Base-by-base conservation (phyloP, 2,329 filamentous ascomycete genomes). In the Calonectria ilicicola region DNA sequence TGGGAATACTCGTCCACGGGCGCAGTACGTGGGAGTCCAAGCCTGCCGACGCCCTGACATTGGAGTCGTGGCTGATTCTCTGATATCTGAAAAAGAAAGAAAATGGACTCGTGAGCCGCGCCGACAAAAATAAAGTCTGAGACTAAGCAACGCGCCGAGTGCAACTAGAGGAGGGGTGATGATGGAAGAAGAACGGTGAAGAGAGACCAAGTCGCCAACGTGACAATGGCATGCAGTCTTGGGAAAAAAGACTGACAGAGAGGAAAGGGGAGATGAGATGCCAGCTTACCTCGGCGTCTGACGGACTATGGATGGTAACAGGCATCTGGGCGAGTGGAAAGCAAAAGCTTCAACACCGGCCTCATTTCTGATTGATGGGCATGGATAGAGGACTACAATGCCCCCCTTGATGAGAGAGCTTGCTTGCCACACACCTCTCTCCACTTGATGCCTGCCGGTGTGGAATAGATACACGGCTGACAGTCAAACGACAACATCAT, bases 21-120 rank as follows among this genome's bases (percentile, higher is more conserved):
- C 23, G 47, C 51, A 69, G 35, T 56, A 71, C 75, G 77, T 76
- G 77, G 76, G 58, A 63, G 72, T 64, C 32, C 14, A 42, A 65
- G 69, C 69, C 67, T n/a, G 65, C 29, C 64, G 67, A 75, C 53
- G 68, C 53, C 56, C 53, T 67, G 75, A 72, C 63, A 26, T n/a
- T 66, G 14, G 51, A 66, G 75, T 42, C 58, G 65, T 72, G 67
- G 47, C 56, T 66, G 71, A 74, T 68, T 51, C 49, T 62, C 49
- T 62, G 65, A 58, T 67, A 68, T 63, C 67, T 51, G 56, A 69
- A 75, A 66, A 67, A 64, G 62, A 64, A 21, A 63, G 58, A 68
- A 29, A 67, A 56, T 65, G 58, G 40, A 32, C 56, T 62, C 29
- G 42, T 75, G 76, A 72, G 77, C 76, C 75, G 75, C 77, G 74